Evolutionary conservation across 1,284 basidiomycete genomes (phyloP).

Genomic region (Puccinia brachypodii): DNA sequence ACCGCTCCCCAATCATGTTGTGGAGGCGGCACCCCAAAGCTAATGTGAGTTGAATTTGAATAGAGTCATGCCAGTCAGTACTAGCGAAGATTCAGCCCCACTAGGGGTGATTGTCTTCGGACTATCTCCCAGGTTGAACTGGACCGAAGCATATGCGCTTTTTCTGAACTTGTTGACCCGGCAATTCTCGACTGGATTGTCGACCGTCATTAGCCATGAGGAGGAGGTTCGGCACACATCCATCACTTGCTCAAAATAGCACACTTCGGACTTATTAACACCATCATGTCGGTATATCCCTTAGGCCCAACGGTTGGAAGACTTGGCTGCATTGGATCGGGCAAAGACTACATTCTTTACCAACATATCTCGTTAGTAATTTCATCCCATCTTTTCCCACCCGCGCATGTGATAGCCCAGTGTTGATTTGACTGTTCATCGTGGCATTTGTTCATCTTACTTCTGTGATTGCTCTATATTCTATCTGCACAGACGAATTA

Average conservation of each 20-base stretch:
- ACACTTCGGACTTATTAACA: background rate
- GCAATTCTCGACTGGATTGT: slow-evolving; percentile 39
- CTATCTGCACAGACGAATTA: slow-evolving; percentile 31
- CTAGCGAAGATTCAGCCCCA: slow-evolving; percentile 33
- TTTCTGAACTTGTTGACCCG: slow-evolving; percentile 38
- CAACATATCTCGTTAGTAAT: slow-evolving; percentile 39
- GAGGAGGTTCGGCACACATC: slow-evolving; percentile 27
- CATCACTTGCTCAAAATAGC: background rate
- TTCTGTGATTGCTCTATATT: background rate
- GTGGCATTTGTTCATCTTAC: background rate
- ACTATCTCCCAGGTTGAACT: slow-evolving; percentile 41
- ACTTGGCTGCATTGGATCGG: slow-evolving; percentile 42
- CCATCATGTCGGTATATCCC: background rate
- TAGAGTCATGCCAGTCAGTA: slow-evolving; percentile 44
- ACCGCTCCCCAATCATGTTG: background rate
- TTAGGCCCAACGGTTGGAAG: slow-evolving; percentile 43
- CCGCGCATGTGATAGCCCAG: background rate
- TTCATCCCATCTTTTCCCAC: background rate
- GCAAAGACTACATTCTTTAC: slow-evolving; percentile 46
- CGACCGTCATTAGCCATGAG: slow-evolving; percentile 43
- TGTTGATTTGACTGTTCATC: background rate
- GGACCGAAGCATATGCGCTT: slow-evolving; percentile 44
- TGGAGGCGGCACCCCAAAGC: background rate
- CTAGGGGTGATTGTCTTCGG: slow-evolving; percentile 46
- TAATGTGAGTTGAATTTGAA: background rate